Evolutionary conservation across 2,329 filamentous ascomycete species (phyloP), one percentile per base, ranked within the genome.

Genomic region (Davidsoniella australis): DNA sequence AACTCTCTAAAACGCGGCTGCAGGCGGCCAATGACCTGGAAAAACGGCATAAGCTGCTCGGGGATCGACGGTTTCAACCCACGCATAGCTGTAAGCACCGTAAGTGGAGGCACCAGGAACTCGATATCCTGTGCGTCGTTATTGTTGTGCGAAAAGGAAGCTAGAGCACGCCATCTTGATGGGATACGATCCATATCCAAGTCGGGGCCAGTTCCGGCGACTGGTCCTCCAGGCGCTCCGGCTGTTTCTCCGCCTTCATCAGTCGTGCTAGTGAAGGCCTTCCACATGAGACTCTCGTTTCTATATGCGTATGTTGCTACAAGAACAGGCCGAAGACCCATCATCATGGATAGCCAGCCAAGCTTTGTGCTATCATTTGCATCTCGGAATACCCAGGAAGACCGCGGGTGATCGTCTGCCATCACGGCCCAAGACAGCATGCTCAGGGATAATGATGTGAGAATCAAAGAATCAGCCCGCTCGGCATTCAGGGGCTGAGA

Each of bases 371-470:
- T 39, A 1, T 53, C 54, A 9, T 50, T 8, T 36, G 51, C 20
- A 8, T 47, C 8, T 14, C 45, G 48, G 39, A 56, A 58, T 12
- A 58, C 56, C 56, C 56, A 58, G 2, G 53, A 56, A n/a, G 36
- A 18, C n/a, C 40, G 26, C 4, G 55, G 53, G 23, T 56, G 39
- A 1, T 54, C 45, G 20, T 55, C 47, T 2, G 51, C 50, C 5
- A 53, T 40, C 4, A 51, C 18, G 1, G 57, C 53, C 47, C 58
- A 58, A 1, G 56, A 52, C 5, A 59, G 54, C 33, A 58, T 51
- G 38, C 57, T 57, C 18, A 59, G 49, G 20, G 58, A 51, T 47
- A 59, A 54, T 10, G 55, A 53, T 2, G 57, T 56, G 12, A 58
- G 41, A n/a, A 58, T 51, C 4, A 58, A 41, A 12, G 58, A 56